A percentile compares a stretch with the other conserved stretches of the same genome.
These are phyloP conservation scores for Acrocalymma vagum DNA, from an alignment of 2,329 filamentous ascomycete genomes.

Conservation along the genomic window DNA sequence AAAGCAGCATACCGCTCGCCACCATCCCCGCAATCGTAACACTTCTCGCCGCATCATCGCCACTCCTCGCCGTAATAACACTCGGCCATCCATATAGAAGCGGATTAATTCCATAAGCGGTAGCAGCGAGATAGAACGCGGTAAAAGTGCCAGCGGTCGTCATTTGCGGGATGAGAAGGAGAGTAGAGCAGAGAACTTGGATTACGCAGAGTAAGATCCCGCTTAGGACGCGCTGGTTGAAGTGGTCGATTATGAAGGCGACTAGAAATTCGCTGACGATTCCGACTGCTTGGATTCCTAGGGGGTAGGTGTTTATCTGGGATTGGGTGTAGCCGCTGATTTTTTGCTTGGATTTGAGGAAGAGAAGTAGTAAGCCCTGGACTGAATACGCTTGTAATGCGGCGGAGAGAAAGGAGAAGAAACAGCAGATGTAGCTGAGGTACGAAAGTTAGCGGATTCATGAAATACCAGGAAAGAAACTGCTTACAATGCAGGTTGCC, in stretches of 20 bases:
- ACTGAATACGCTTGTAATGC: slow-evolving; percentile 44
- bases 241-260: slow-evolving; percentile 47
- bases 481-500: slow-evolving; percentile 20
- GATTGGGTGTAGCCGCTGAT: slow-evolving; percentile 40
- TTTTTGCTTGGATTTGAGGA: slow-evolving; percentile 26
- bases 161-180: slow-evolving; percentile 42
- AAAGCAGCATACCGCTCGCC: slow-evolving; percentile 45
- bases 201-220: slow-evolving; percentile 36
- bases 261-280: slow-evolving; percentile 56
- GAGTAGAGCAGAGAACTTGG: slow-evolving; percentile 40
- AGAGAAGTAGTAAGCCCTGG: slow-evolving; percentile 29
- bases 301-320: slow-evolving; percentile 66
- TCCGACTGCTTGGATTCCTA: slow-evolving; percentile 64
- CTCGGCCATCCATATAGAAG: slow-evolving; percentile 51
- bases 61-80: slow-evolving; percentile 41
- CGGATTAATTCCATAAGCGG: slow-evolving; percentile 49
- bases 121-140: slow-evolving; percentile 47
- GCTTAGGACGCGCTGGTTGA: slow-evolving; percentile 42
- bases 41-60: slow-evolving; percentile 52
- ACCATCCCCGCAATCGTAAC: slow-evolving; percentile 52
- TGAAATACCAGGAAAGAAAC: neutral
- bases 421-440: slow-evolving; percentile 50
- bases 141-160: slow-evolving; percentile 42
- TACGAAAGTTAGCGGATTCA: neutral
- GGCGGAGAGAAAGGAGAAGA: slow-evolving; percentile 44